Evolutionary conservation across 2,329 filamentous ascomycete genomes (phyloP).

Genomic region (Neonectria hederae): DNA sequence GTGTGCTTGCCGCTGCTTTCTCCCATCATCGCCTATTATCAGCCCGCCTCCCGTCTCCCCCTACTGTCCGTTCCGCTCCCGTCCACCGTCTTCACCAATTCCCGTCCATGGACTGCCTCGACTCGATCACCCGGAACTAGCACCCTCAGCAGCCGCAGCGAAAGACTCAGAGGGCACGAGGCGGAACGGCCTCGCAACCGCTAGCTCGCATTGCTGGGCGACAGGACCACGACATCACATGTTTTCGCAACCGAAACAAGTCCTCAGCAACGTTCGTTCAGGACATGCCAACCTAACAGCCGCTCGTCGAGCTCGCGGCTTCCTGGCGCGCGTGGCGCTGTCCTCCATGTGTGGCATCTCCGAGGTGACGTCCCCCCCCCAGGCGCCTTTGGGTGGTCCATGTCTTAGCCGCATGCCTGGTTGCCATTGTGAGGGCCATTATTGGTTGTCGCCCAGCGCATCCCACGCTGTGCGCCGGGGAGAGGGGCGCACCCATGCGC

Average conservation of each 20-base stretch:
- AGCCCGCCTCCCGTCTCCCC: neutral
- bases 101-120: slow-evolving; percentile 1
- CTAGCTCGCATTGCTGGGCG: slow-evolving; percentile 10
- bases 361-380: slow-evolving; percentile 38
- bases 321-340: slow-evolving; percentile 33
- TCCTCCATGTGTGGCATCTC: slow-evolving; percentile 31
- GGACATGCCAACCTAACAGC: slow-evolving; percentile 22
- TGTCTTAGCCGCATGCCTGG: slow-evolving; percentile 41
- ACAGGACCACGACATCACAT: slow-evolving; percentile 19
- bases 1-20: slow-evolving; percentile 12
- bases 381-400: slow-evolving; percentile 29
- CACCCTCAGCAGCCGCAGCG: neutral
- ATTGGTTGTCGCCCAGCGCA: slow-evolving; percentile 34
- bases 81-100: neutral
- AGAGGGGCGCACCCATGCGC: slow-evolving; percentile 17
- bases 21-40: slow-evolving; percentile 5
- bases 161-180: neutral
- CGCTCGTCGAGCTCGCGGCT: slow-evolving; percentile 23
- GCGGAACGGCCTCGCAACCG: neutral
- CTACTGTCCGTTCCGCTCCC: neutral
- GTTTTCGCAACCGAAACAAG: slow-evolving; percentile 5
- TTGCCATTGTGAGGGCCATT: slow-evolving; percentile 37
- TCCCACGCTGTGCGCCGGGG: slow-evolving; percentile 34
- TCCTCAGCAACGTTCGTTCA: slow-evolving; percentile 11
- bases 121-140: slow-evolving; percentile 3